Evolutionary conservation across 345 rosid genomes (phyloP).

Genomic region (Turritis glabra): DNA sequence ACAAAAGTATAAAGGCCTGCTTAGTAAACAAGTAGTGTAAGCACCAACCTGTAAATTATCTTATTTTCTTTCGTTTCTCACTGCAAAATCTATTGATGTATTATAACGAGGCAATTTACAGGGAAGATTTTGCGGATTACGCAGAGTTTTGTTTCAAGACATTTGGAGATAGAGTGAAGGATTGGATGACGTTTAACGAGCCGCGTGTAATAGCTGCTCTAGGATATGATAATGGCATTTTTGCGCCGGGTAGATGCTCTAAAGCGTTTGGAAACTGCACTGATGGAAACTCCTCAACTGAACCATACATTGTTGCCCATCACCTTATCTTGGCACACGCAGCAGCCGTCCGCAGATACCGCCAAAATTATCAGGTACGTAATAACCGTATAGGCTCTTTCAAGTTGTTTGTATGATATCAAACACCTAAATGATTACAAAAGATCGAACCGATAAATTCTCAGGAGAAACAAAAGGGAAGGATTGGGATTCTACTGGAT

Average conservation of each 20-base stretch:
- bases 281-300: constrained; percentile 77
- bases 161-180: constrained; percentile 92
- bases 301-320: constrained; percentile 87
- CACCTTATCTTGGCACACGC: constrained; percentile 83
- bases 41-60: constrained; percentile 22
- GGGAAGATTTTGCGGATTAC: constrained; percentile 84
- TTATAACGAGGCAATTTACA: constrained; percentile 27
- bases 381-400: background rate
- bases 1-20: constrained; percentile 67
- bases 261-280: constrained; percentile 85
- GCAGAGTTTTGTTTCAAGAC: constrained; percentile 92
- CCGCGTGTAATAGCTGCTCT: constrained; percentile 91
- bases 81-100: constrained; percentile 3
- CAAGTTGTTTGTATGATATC: background rate
- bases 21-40: constrained; percentile 73
- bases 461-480: constrained; percentile 79
- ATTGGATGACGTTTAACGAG: constrained; percentile 97
- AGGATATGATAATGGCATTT: constrained; percentile 81
- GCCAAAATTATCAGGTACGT: constrained; percentile 62
- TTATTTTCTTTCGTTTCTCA: background rate
- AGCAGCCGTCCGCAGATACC: constrained; percentile 78
- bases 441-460: background rate
- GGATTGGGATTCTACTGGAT: constrained; percentile 87
- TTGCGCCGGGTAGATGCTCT: constrained; percentile 92
- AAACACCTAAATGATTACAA: background rate